These are phyloP conservation scores for Chaetomiaceae sp. DNA, from an alignment of 2,329 filamentous ascomycete species.

Conservation along the genomic window DNA sequence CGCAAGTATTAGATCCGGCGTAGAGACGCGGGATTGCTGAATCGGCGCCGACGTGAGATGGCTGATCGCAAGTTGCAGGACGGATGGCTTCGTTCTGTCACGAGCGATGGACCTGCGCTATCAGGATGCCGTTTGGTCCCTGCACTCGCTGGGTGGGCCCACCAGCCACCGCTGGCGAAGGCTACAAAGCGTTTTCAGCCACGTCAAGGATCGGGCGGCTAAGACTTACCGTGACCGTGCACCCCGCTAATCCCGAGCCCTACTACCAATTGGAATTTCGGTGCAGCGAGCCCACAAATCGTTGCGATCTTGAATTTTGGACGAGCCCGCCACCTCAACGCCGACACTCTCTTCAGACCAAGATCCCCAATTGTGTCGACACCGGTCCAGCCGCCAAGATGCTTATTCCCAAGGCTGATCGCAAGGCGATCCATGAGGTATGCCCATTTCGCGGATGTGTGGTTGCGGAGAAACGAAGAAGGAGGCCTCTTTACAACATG, in stretches of 20 bases:
- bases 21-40: background rate
- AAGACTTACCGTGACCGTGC: slow-evolving; percentile 19
- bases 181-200: slow-evolving; percentile 15
- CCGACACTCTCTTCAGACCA: slow-evolving; percentile 39
- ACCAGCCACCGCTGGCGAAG: too few relatives aligned
- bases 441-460: slow-evolving; percentile 13
- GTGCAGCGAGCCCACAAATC: slow-evolving; percentile 25
- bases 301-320: slow-evolving; percentile 26
- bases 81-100: too few relatives aligned
- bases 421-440: slow-evolving; percentile 97
- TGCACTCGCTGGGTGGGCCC: background rate
- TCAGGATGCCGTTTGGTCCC: background rate
- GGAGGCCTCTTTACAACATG: slow-evolving; percentile 12
- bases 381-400: slow-evolving; percentile 54
- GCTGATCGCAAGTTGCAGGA: too few relatives aligned
- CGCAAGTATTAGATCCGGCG: too few relatives aligned
- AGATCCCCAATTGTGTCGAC: slow-evolving; percentile 40
- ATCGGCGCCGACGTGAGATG: too few relatives aligned
- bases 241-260: slow-evolving; percentile 25
- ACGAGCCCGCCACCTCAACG: slow-evolving; percentile 27
- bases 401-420: slow-evolving; percentile 99
- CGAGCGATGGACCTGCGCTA: background rate
- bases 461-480: background rate
- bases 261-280: slow-evolving; percentile 25
- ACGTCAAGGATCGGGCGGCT: slow-evolving; percentile 13